phyloP scores from a whole-genome alignment of 139 green algal species.

The Astrephomene gubernaculifera region DNA sequence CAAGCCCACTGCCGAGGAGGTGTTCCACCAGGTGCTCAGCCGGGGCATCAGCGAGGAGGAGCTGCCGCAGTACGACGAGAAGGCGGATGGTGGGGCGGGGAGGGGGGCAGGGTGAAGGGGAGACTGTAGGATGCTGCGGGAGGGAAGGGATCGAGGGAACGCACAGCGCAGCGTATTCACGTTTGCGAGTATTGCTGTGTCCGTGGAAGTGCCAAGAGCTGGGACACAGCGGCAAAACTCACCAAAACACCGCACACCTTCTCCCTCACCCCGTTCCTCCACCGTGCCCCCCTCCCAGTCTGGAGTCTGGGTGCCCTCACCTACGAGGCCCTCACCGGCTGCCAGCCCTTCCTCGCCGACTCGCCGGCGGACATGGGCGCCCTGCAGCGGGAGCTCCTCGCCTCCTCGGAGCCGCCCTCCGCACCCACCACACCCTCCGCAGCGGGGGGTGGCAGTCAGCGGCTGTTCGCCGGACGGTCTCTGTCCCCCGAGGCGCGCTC shows the following conservation, averaged over 20 bases:
- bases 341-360: constrained; percentile 73
- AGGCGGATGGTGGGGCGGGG: constrained; percentile 60
- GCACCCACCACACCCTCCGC: too few species aligned
- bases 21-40: constrained; percentile 75
- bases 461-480: constrained; percentile 13
- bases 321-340: constrained; percentile 71
- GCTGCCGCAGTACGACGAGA: constrained; percentile 73
- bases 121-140: too few species aligned
- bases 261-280: not conserved
- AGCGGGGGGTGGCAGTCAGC: constrained; percentile 16
- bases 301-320: constrained; percentile 66
- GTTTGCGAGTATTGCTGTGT: too few species aligned
- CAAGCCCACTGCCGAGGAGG: constrained; percentile 69
- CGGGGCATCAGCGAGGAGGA: constrained; percentile 74
- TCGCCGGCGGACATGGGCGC: constrained; percentile 45
- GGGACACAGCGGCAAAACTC: too few species aligned
- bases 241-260: too few species aligned
- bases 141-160: too few species aligned
- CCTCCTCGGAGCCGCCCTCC: too few species aligned
- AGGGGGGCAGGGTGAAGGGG: too few species aligned
- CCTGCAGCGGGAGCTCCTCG: constrained; percentile 12
- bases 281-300: constrained; percentile 9
- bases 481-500: constrained; percentile 19
- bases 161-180: too few species aligned
- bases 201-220: too few species aligned